Evolutionary conservation across 805 yeast genomes (phyloP), one percentile per base, ranked within the genome.

Genomic region (Metschnikowia kunwiensis): DNA sequence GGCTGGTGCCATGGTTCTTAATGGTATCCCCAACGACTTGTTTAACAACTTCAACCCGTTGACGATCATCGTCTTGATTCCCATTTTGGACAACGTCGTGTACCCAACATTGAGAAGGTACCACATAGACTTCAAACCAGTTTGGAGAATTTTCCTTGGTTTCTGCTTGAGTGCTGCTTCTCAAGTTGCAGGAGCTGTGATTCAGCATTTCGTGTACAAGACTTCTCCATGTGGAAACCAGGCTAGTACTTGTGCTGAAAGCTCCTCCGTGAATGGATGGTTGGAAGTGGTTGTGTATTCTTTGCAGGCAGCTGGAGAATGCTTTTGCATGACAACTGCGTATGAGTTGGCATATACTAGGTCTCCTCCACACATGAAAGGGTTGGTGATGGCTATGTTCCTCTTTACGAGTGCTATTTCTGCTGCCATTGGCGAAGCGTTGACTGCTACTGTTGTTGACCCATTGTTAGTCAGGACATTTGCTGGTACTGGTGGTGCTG

Each of bases 1-100:
- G 54, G 77, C 78, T 31, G 77, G 75, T 43, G 65, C 75, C 20
- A 72, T 75, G 79, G 54, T 66, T 8, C 60, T 72, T 20, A 58
- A 70, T 20, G 76, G 77, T 30, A 75, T 75, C 47, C 79, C 79
- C 41, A 75, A 75, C 49, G 80, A 75, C 61, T 65, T 75, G 48
- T 71, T 74, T 59, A 67, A 61, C 44, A 74, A 73, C 50, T 73
- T 75, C 60, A 75, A 75, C 47, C 78, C 77, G 29, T 61, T 75
- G 41, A 68, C 78, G 12, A 75, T 75, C 47, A 72, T 75, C 43
- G 61, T 74, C 32, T 58, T 71, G 40, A 65, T 75, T 39, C 80
- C 80, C 42, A 58, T 75, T 32, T 60, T 74, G 49, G 77, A 75
- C 49, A 58, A 65, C 43, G 34, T 55, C 14, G 24, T 75, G n/a